Evolutionary conservation across 495 filamentous ascomycete species (phyloP).

Genomic region (Penicillium argentinense): DNA sequence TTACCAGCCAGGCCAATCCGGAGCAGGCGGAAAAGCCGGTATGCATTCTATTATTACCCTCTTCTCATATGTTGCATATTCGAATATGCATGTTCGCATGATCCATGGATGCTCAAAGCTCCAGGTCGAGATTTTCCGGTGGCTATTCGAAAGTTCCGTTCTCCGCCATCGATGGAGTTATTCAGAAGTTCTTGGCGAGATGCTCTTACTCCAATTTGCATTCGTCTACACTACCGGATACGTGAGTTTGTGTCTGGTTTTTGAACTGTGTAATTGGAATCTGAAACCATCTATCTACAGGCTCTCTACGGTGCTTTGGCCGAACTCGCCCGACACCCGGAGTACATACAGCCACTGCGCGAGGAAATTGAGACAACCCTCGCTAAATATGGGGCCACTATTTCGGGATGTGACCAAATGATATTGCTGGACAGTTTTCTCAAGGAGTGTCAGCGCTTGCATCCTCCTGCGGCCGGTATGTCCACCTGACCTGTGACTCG

Average conservation of each 20-base stretch:
- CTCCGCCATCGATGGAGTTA: conserved; percentile 23
- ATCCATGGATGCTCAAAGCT: not conserved
- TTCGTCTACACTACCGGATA: conserved; percentile 30
- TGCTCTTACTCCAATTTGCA: conserved; percentile 27
- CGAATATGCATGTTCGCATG: not conserved
- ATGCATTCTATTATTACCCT: not conserved
- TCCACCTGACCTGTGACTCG: conserved; percentile 3
- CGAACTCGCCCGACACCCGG: conserved; percentile 25
- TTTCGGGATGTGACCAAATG: conserved; percentile 18
- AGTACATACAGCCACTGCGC: conserved; percentile 26
- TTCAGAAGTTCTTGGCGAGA: conserved; percentile 24
- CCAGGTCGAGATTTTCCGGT: conserved; percentile 27
- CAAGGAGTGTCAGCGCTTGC: conserved; percentile 30
- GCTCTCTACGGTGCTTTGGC: conserved; percentile 22
- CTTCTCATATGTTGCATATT: not conserved
- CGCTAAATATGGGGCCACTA: conserved; percentile 9
- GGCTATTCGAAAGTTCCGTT: conserved; percentile 23
- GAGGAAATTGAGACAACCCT: conserved; percentile 19
- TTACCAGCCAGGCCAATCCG: not conserved
- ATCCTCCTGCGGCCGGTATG: conserved; percentile 27
- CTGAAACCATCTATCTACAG: conserved; percentile 4
- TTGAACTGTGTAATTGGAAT: not conserved
- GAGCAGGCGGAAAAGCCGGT: conserved; percentile 14
- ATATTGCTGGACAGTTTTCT: conserved; percentile 28
- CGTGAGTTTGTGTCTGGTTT: conserved; percentile 4